Evolutionary conservation across 441 rosid genomes (phyloP), one percentile per base, ranked within the genome.

Genomic region (Erysimum cheiri): DNA sequence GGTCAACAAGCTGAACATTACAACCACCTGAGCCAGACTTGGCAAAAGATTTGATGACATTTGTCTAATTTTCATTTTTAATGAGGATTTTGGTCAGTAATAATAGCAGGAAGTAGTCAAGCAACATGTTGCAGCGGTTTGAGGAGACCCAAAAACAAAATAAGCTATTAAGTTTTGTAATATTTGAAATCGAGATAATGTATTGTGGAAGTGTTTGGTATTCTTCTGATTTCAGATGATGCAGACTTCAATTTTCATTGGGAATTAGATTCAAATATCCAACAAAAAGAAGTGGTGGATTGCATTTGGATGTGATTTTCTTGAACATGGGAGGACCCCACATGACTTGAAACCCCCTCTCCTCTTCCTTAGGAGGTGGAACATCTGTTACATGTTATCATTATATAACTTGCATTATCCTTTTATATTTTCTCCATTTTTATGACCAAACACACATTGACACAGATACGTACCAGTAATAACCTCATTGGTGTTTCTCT

Each of bases 1-100:
- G 99, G 80, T 80, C 48, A 53, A 72, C 12, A 88, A 85, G 83
- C 92, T 92, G 40, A 81, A 85, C 70, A 57, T 73, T 46, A 49
- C 75, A 22, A 40, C 28, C 48, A 47, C 55, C 39, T 75, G 35
- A 76, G 35, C 24, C 5, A 17, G 35, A 60, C 59, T 44, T 41
- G 28, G 44, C 58, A 60, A 5, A 46, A 64, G n/a, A 64, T n/a
- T 63, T 62, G 28, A 31, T 15, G 41, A 31, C 17, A 28, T 31
- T 17, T 31, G 31, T 63, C 8, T 12, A 47, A 47, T 9, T 31
- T 43, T 15, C 14, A 11, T 31, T 15, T 61, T 31, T 61, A 6
- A 29, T 44, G 67, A 62, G 67, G 15, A 62, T 62, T 44, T 46
- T 54, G 4, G 60, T 54, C 3, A 4, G 8, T 9, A 55, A 17